These are phyloP conservation scores for Vaccinium darrowii DNA, from an alignment of 148 eudicot species.

Conservation along the genomic window DNA sequence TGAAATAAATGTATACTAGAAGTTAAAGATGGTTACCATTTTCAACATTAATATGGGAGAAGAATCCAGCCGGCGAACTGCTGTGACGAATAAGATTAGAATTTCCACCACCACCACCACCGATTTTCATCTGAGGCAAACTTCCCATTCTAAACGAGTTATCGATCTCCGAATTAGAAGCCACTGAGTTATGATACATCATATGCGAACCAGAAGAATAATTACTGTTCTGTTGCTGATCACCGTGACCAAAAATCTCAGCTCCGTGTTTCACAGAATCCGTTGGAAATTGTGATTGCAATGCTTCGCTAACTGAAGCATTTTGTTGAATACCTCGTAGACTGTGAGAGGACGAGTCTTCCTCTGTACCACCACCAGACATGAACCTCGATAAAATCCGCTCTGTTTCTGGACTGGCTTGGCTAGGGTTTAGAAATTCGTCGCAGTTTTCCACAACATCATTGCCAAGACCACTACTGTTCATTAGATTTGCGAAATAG, in stretches of 20 bases:
- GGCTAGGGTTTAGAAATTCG: slow-evolving; percentile 44
- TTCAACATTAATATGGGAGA: slow-evolving; percentile 51
- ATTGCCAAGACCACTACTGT: slow-evolving; percentile 26
- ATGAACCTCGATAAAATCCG: slow-evolving; percentile 48
- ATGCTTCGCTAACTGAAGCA: slow-evolving; percentile 17
- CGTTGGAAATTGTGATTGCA: slow-evolving; percentile 30
- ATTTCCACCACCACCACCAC: slow-evolving; percentile 27
- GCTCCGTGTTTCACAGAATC: slow-evolving; percentile 47
- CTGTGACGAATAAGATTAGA: slow-evolving; percentile 68
- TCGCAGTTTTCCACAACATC: slow-evolving; percentile 31
- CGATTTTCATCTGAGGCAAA: slow-evolving; percentile 44
- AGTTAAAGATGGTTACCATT: slow-evolving; percentile 36
- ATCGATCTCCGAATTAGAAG: slow-evolving; percentile 31
- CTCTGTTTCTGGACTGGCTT: slow-evolving; percentile 63
- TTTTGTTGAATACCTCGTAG: slow-evolving; percentile 30
- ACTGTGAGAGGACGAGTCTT: slow-evolving; percentile 23
- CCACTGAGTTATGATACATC: slow-evolving; percentile 32
- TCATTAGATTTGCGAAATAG: slow-evolving; percentile 60
- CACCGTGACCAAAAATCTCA: slow-evolving; percentile 20
- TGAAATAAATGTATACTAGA: neutral
- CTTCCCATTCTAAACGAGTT: slow-evolving; percentile 12
- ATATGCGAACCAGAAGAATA: slow-evolving; percentile 41
- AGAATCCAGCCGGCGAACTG: slow-evolving; percentile 87
- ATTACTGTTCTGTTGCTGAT: slow-evolving; percentile 28
- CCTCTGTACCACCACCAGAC: slow-evolving; percentile 23